A percentile compares a stretch with the other conserved stretches of the same genome.
Evolutionary conservation across 2,329 filamentous ascomycete genomes (phyloP).

Genomic region (Clonostachys rhizophaga): DNA sequence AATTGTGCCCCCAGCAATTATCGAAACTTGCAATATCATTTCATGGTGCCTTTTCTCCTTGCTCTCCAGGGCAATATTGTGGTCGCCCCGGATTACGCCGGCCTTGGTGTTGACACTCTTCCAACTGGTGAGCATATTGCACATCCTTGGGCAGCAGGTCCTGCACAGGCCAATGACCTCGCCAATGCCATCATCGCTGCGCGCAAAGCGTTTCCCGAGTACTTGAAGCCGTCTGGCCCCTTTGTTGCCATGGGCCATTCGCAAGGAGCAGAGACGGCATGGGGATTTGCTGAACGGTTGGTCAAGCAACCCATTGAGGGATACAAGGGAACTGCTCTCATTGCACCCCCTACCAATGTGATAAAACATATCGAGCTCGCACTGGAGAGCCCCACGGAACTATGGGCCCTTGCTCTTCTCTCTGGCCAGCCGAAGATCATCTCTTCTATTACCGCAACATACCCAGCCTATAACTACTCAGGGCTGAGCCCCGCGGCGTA

Average conservation of each 20-base stretch:
- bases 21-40: neutral
- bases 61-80: neutral
- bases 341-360: neutral
- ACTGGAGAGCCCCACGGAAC: no score
- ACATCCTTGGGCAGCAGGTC: neutral
- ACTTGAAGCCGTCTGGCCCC: neutral
- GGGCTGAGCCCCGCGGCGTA: constrained; percentile 5
- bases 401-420: neutral
- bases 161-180: neutral
- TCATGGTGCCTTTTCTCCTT: neutral
- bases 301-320: neutral
- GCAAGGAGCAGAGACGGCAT: neutral
- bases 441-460: neutral
- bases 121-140: neutral
- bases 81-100: neutral
- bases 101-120: neutral
- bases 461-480: constrained; percentile 2
- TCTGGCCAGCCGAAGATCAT: neutral
- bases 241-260: neutral
- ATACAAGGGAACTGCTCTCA: neutral
- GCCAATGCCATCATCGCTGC: neutral
- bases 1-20: neutral
- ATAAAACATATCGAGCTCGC: no score
- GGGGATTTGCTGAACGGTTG: neutral
- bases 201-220: neutral